Evolutionary conservation across 164 flowering plant genomes (phyloP).

Genomic region (Macadamia integrifolia): DNA sequence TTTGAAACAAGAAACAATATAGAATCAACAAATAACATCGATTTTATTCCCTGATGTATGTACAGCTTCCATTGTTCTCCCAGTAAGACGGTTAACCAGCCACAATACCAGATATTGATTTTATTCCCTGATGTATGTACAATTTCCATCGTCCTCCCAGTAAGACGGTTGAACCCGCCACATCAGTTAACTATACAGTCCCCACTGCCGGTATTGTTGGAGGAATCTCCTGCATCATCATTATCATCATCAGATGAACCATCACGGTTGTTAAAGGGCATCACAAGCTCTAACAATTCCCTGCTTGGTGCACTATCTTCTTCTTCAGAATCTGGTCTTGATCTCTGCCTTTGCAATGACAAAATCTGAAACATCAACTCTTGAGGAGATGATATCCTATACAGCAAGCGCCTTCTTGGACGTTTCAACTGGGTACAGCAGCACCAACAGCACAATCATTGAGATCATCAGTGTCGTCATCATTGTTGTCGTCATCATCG

Average conservation of each 20-base stretch:
- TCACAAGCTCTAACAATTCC: conserved; percentile 45
- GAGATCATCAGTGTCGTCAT: conserved; percentile 14
- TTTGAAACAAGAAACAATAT: too few relatives aligned
- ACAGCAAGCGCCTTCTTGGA: conserved; percentile 32
- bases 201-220: conserved; percentile 10
- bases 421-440: conserved; percentile 42
- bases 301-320: conserved; percentile 13
- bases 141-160: neutral
- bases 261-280: conserved; percentile 29
- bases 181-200: conserved; percentile 15
- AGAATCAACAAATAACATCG: neutral
- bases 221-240: conserved; percentile 27
- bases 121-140: conserved; percentile 10
- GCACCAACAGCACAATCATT: conserved; percentile 7
- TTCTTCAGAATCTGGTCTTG: conserved; percentile 27
- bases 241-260: conserved; percentile 15
- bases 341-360: conserved; percentile 33
- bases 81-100: neutral
- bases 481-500: conserved; percentile 14
- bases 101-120: neutral
- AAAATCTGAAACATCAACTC: conserved; percentile 45
- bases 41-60: conserved; percentile 12
- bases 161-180: neutral
- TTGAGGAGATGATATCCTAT: conserved; percentile 34
- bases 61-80: too few relatives aligned